Percentiles rank a stretch among this genome's conserved stretches.
Evolutionary conservation across 2,329 filamentous ascomycete species (phyloP).

Genomic region (Fusarium stilboides): DNA sequence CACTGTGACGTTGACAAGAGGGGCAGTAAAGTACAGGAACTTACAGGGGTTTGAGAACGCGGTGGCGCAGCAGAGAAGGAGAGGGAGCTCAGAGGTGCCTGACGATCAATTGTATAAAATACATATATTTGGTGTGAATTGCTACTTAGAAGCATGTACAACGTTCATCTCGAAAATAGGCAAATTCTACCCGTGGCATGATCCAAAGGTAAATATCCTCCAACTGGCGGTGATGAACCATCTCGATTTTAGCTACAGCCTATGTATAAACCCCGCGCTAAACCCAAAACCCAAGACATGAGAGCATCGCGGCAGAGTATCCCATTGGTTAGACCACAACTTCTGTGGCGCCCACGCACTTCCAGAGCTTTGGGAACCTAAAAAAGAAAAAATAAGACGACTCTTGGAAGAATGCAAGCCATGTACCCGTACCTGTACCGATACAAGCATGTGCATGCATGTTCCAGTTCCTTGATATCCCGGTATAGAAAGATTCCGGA

Average conservation of each 20-base stretch:
- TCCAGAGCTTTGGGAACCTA: conserved; percentile 20
- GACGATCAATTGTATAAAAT: not conserved
- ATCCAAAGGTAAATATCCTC: conserved; percentile 12
- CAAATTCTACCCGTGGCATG: conserved; percentile 10
- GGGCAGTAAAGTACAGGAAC: conserved; percentile 24
- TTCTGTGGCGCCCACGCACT: conserved; percentile 19
- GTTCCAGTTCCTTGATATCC: not conserved
- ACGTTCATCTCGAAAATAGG: not conserved
- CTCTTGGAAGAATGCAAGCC: not conserved
- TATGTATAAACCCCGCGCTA: conserved; percentile 34
- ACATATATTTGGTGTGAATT: not conserved
- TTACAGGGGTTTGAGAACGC: conserved; percentile 11
- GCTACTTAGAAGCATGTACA: not conserved
- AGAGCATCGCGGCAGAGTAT: conserved; percentile 13
- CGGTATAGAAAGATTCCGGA: conserved; percentile 11
- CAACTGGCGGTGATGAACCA: conserved; percentile 39
- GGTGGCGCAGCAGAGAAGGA: conserved; percentile 27
- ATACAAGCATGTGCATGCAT: conserved; percentile 15
- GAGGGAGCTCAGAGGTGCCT: conserved; percentile 2
- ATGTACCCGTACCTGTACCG: not conserved
- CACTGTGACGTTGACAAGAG: conserved; percentile 49
- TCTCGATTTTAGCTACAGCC: conserved; percentile 18
- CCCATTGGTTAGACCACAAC: conserved; percentile 14
- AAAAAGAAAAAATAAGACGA: conserved; percentile 8
- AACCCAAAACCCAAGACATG: conserved; percentile 18